phyloP scores from a whole-genome alignment of 352 stramenopile genomes.

The Halophytophthora batemanensis region DNA sequence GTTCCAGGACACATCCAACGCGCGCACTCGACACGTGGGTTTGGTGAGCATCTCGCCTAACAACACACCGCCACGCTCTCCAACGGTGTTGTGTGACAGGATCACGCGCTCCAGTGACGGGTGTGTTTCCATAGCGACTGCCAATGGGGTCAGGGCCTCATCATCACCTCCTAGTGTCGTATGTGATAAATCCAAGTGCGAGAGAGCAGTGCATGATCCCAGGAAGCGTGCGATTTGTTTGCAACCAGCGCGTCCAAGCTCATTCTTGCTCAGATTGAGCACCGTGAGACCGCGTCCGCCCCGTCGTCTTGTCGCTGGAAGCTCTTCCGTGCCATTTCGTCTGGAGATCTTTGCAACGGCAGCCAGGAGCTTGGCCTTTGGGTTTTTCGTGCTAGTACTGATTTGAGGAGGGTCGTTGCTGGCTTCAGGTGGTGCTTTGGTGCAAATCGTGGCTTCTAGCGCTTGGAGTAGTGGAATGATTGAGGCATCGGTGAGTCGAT shows the following conservation, averaged over 20 bases:
- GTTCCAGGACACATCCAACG: slow-evolving; percentile 73
- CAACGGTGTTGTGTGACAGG: slow-evolving; percentile 65
- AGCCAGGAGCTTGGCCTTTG: slow-evolving; percentile 20
- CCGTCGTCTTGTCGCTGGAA: neutral
- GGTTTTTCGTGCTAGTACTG: neutral
- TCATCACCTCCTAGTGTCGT: slow-evolving; percentile 39
- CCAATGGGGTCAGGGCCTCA: slow-evolving; percentile 42
- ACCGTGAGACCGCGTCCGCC: slow-evolving; percentile 39
- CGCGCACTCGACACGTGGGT: slow-evolving; percentile 38
- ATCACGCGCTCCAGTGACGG: slow-evolving; percentile 48
- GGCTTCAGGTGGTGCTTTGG: neutral
- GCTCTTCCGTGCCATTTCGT: neutral
- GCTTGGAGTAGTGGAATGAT: slow-evolving; percentile 61
- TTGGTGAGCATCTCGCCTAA: slow-evolving; percentile 64
- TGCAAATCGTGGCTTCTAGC: slow-evolving; percentile 22
- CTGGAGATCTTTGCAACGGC: slow-evolving; percentile 3
- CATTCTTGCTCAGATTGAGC: slow-evolving; percentile 75
- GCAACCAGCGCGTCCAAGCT: slow-evolving; percentile 49
- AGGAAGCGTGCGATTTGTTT: slow-evolving; percentile 59
- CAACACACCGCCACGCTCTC: slow-evolving; percentile 40
- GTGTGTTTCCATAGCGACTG: slow-evolving; percentile 52
- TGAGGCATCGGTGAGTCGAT: slow-evolving; percentile 59
- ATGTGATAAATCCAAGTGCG: slow-evolving; percentile 57
- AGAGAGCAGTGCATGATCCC: slow-evolving; percentile 36
- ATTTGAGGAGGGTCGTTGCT: neutral